Percentiles rank a stretch among this genome's conserved stretches.
Evolutionary conservation across 1,284 basidiomycete genomes (phyloP).

Genomic region (Ceratobasidium sp.): DNA sequence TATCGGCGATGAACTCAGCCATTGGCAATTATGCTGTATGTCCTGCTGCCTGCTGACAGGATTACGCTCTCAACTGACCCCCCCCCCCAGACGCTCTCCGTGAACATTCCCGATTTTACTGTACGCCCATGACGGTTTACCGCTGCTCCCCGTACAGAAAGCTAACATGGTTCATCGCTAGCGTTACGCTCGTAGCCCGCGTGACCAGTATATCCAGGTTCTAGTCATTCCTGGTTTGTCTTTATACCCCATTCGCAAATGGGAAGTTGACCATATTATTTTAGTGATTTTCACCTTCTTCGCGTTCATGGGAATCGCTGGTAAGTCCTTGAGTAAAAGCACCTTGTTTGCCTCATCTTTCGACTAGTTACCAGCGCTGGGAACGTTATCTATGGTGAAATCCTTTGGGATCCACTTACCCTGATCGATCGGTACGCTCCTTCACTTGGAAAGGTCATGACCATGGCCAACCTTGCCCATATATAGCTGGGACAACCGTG

Average conservation of each 20-base stretch:
- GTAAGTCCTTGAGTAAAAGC: slow-evolving; percentile 61
- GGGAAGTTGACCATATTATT: slow-evolving; percentile 59
- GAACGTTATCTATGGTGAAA: slow-evolving; percentile 67
- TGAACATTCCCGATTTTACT: slow-evolving; percentile 76
- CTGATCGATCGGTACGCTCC: slow-evolving; percentile 46
- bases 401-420: slow-evolving; percentile 61
- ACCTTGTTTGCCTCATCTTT: slow-evolving; percentile 36
- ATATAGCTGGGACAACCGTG: slow-evolving; percentile 77
- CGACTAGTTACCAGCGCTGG: slow-evolving; percentile 57
- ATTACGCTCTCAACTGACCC: slow-evolving; percentile 49
- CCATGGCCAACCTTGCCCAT: slow-evolving; percentile 57
- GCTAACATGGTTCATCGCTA: not conserved
- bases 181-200: slow-evolving; percentile 40
- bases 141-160: not conserved
- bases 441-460: not conserved
- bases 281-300: slow-evolving; percentile 74
- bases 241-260: not conserved
- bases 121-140: not conserved
- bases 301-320: slow-evolving; percentile 69
- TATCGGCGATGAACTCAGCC: slow-evolving; percentile 74
- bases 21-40: slow-evolving; percentile 67
- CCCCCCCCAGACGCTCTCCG: slow-evolving; percentile 56
- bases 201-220: slow-evolving; percentile 35
- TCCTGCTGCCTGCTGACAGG: slow-evolving; percentile 52
- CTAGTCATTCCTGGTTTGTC: slow-evolving; percentile 27